Evolutionary conservation across 139 green algal species (phyloP).

Genomic region (Deuterostichococcus epilithicus): DNA sequence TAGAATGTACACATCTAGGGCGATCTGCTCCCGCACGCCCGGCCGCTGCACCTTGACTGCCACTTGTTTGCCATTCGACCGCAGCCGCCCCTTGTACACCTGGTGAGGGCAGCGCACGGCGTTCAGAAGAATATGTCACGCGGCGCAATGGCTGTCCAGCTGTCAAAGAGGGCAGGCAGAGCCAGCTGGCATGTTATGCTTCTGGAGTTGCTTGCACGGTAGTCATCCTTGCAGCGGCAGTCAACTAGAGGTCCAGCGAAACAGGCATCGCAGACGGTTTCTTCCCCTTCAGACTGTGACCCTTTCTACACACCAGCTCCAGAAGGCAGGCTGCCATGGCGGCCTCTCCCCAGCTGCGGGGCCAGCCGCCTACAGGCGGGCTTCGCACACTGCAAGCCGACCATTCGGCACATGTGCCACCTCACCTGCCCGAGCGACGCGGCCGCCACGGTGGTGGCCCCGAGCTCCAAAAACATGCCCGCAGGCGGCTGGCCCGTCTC

Average conservation of each 20-base stretch:
- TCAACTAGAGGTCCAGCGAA: no score
- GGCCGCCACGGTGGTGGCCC: slow-evolving; percentile 63
- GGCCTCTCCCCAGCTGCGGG: no score
- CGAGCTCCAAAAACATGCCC: slow-evolving; percentile 61
- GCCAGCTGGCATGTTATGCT: no score
- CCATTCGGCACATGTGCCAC: neutral
- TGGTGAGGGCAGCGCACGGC: slow-evolving; percentile 16
- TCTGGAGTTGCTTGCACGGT: no score
- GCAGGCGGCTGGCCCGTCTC: slow-evolving; percentile 49
- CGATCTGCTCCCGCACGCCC: slow-evolving; percentile 69
- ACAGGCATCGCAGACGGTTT: no score
- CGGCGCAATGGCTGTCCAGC: neutral
- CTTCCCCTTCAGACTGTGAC: no score
- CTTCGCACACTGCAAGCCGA: no score
- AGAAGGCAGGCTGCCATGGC: no score
- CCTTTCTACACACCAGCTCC: no score
- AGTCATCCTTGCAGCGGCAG: no score
- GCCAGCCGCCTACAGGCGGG: no score
- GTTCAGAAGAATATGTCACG: no score
- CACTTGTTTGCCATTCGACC: slow-evolving; percentile 35
- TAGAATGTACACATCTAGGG: slow-evolving; percentile 80
- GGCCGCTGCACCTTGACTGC: slow-evolving; percentile 87
- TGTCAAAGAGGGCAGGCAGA: slow-evolving; percentile 6
- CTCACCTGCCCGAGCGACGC: slow-evolving; percentile 67
- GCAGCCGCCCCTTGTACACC: slow-evolving; percentile 55